Conservation (phyloP, 805 yeast species). For the Spathaspora passalidarum region DNA sequence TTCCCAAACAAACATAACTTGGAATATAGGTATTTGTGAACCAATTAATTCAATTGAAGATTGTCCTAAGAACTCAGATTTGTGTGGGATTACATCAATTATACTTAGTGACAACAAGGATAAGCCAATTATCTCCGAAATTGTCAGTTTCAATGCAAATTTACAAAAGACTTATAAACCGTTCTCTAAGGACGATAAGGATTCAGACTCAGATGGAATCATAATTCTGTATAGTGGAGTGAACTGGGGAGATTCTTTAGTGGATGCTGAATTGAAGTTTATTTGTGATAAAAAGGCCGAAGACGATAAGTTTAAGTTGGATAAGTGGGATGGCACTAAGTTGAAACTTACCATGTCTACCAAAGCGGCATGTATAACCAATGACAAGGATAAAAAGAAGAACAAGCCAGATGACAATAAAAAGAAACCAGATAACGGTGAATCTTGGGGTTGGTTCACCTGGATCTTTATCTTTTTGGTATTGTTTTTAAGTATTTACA, state of each 20-base stretch:
- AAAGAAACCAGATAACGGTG: slow-evolving; percentile 26
- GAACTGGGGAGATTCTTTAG: slow-evolving; percentile 64
- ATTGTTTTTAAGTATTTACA: slow-evolving; percentile 65
- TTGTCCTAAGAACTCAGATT: slow-evolving; percentile 70
- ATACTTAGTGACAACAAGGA: slow-evolving; percentile 42
- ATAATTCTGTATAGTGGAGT: slow-evolving; percentile 47
- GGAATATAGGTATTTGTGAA: slow-evolving; percentile 75
- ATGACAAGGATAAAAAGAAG: slow-evolving; percentile 28
- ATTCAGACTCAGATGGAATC: slow-evolving; percentile 25
- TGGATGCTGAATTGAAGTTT: slow-evolving; percentile 47
- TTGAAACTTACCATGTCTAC: slow-evolving; percentile 29
- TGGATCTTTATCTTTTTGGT: slow-evolving; percentile 77
- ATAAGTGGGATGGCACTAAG: slow-evolving; percentile 34
- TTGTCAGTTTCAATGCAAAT: slow-evolving; percentile 54
- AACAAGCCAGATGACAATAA: slow-evolving; percentile 14
- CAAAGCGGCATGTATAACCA: slow-evolving; percentile 38
- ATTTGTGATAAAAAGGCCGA: slow-evolving; percentile 39
- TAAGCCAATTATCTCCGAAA: slow-evolving; percentile 51
- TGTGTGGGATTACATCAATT: slow-evolving; percentile 72
- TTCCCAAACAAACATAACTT: slow-evolving; percentile 53
- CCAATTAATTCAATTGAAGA: slow-evolving; percentile 39
- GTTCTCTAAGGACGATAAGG: slow-evolving; percentile 24
- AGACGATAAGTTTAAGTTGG: slow-evolving; percentile 22
- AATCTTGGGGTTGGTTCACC: slow-evolving; percentile 78
- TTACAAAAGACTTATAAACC: slow-evolving; percentile 27